Conservation (phyloP, 768 basidiomycete species). For the Leccinum longicurvipes region DNA sequence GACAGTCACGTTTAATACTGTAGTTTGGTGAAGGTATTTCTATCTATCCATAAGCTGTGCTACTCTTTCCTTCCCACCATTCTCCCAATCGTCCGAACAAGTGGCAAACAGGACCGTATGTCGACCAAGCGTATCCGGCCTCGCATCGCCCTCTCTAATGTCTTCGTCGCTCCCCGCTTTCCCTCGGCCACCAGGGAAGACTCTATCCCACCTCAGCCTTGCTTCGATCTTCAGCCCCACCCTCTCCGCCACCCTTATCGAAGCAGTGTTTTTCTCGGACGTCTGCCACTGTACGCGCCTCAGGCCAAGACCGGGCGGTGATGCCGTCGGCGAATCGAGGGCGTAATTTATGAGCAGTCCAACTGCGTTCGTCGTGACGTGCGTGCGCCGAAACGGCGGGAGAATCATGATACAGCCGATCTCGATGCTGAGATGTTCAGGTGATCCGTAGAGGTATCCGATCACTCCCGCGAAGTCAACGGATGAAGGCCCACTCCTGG, state of each 20-base stretch:
- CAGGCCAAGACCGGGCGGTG: slow-evolving; percentile 45
- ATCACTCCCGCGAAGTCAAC: slow-evolving; percentile 49
- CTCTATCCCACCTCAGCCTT: slow-evolving; percentile 51
- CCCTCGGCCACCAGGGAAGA: slow-evolving; percentile 39
- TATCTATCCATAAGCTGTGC: slow-evolving; percentile 9
- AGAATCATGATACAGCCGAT: slow-evolving; percentile 54
- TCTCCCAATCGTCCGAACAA: slow-evolving; percentile 40
- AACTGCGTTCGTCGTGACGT: slow-evolving; percentile 54
- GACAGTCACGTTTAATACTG: background rate
- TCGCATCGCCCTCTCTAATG: slow-evolving; percentile 31
- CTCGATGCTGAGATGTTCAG: slow-evolving; percentile 45
- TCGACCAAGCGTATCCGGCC: slow-evolving; percentile 26
- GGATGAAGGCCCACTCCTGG: background rate
- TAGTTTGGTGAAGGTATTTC: background rate
- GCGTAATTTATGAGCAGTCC: slow-evolving; percentile 50
- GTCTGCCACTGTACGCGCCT: slow-evolving; percentile 64
- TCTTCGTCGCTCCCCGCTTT: slow-evolving; percentile 33
- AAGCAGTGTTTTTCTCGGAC: slow-evolving; percentile 44
- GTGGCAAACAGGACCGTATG: slow-evolving; percentile 38
- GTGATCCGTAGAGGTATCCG: slow-evolving; percentile 45
- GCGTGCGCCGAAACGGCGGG: slow-evolving; percentile 59
- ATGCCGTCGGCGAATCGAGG: slow-evolving; percentile 36
- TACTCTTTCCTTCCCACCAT: slow-evolving; percentile 6
- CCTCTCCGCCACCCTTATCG: slow-evolving; percentile 49
- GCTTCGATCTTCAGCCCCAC: slow-evolving; percentile 61